A percentile compares a stretch with the other conserved stretches of the same genome.
Conservation (phyloP, 257 asterid species). For the Galeopsis tetrahit region DNA sequence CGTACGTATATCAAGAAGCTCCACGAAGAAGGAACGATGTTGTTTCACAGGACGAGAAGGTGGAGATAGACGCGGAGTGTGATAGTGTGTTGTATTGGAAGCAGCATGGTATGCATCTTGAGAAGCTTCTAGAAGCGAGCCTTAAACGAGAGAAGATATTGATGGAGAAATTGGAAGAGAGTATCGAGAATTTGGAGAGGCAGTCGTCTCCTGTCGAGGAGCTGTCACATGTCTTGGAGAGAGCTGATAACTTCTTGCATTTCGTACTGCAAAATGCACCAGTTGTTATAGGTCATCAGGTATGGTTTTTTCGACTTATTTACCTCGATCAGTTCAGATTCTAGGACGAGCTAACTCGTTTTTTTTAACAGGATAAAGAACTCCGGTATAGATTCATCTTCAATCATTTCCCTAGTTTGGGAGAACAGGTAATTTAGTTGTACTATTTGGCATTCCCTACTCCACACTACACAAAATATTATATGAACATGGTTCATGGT, state of each 20-base stretch:
- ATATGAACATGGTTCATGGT: too few species aligned
- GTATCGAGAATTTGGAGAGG: constrained; percentile 79
- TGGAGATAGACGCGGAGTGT: constrained; percentile 70
- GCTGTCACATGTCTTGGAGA: constrained; percentile 66
- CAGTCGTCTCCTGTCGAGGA: constrained; percentile 93
- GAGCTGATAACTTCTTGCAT: constrained; percentile 90
- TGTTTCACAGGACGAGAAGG: constrained; percentile 46
- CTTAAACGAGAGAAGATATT: constrained; percentile 56
- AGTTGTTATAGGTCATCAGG: constrained; percentile 95
- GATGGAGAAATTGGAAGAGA: constrained; percentile 70
- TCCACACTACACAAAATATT: too few species aligned
- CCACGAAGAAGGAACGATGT: constrained; percentile 61
- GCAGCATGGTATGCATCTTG: constrained; percentile 63
- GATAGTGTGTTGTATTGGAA: constrained; percentile 74
- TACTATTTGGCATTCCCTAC: too few species aligned
- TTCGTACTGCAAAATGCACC: constrained; percentile 94
- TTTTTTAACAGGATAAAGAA: constrained; percentile 71
- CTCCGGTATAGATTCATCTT: constrained; percentile 90
- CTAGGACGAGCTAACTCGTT: not conserved
- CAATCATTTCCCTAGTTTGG: constrained; percentile 88
- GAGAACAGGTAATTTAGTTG: constrained; percentile 64
- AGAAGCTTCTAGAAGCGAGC: constrained; percentile 74
- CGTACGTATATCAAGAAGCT: constrained; percentile 54
- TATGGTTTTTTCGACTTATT: constrained; percentile 14
- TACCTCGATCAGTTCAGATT: not conserved